Evolutionary conservation across 768 basidiomycete genomes (phyloP), one percentile per base, ranked within the genome.

Genomic region (Pulveroboletus sp.): DNA sequence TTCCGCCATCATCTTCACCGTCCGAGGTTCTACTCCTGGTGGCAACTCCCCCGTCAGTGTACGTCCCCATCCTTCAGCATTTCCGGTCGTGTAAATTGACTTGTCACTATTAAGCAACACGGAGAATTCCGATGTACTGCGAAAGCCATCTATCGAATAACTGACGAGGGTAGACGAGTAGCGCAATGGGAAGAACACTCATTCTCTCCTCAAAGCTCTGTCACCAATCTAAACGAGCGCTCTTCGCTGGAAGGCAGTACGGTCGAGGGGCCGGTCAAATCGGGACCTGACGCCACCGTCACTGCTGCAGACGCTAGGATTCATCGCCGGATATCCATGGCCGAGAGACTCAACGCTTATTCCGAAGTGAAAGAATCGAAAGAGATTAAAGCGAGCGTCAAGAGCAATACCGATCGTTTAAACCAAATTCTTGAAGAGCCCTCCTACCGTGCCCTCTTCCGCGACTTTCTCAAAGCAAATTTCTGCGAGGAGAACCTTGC

Each of bases 401-500:
- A 96, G 74, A 92, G 87, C 67, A 95, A 95, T 63, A 88, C 92
- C 13, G 91, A 93, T 49, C 87, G 92, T 45, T 75, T 98, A 38
- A 82, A 83, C 54, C 89, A 89, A 67, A 94, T 99, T 55, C 79
- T 99, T 20, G 94, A 95, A 54, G 93, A 98, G 54, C 89, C 94
- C 0, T 85, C 86, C 26, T 73, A 94, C 31, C 83, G 96, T 13
- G 80, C 82, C 3, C 73, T 97, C 43, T 99, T 99, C 79, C 85
- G 96, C 51, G 96, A 98, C 56, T 95, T 93, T 74, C 71, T 99
- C 47, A 81, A 91, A 27, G 78, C 82, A 48, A 98, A 97, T 68
- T 98, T 96, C 67, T 98, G 92, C 71, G 96, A 99, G 64, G 96
- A 99, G 75, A 99, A 99, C 66, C 72, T 99, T 57, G 86, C 87